phyloP scores from a whole-genome alignment of 2,329 filamentous ascomycete species.

The Cercospora brassicicola region DNA sequence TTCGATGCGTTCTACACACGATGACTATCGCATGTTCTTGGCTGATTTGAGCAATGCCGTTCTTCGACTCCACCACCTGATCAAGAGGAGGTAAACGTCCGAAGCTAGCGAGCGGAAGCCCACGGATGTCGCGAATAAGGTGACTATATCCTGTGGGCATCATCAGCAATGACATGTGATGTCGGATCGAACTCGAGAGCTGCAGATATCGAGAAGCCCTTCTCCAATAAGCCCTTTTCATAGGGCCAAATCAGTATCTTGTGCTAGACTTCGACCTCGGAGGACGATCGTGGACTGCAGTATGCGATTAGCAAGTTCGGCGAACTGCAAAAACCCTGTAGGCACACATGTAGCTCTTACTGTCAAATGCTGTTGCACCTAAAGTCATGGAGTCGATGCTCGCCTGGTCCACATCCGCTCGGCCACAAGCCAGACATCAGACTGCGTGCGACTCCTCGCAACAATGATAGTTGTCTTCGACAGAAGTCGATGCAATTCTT shows the following conservation, averaged over 20 bases:
- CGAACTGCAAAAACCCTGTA: not conserved
- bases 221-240: not conserved
- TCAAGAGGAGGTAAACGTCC: conserved; percentile 12
- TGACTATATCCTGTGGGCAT: conserved; percentile 16
- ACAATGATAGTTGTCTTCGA: not conserved
- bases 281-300: not conserved
- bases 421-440: too few relatives aligned
- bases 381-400: not conserved
- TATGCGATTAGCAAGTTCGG: not conserved
- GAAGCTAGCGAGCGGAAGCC: conserved; percentile 2
- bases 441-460: not conserved
- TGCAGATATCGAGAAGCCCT: conserved; percentile 15
- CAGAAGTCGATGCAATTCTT: not conserved
- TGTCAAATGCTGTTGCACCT: not conserved
- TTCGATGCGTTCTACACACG: conserved; percentile 1
- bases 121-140: conserved; percentile 17
- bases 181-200: conserved; percentile 13
- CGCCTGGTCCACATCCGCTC: not conserved
- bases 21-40: conserved; percentile 17
- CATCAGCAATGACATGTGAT: conserved; percentile 16
- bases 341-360: not conserved
- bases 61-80: conserved; percentile 5
- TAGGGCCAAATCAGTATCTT: not conserved
- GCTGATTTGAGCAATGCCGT: conserved; percentile 9
- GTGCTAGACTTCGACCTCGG: not conserved